phyloP scores from a whole-genome alignment of 305 asterid species.

The Fraxinus paxiana region DNA sequence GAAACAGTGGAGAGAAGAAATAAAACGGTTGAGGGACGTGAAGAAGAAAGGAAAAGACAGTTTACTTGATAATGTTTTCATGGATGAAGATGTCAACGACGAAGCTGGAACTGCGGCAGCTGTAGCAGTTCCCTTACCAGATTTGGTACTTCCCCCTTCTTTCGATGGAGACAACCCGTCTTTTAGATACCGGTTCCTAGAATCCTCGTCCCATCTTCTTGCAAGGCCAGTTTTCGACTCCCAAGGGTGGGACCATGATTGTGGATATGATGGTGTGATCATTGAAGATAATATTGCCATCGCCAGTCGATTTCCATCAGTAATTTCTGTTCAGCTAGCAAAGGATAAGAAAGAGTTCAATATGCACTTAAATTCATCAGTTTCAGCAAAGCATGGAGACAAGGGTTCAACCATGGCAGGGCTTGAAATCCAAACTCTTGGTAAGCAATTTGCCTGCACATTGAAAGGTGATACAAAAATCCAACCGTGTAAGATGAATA shows the following conservation, averaged over 20 bases:
- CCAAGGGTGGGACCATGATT: slow-evolving; percentile 43
- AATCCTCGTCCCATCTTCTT: slow-evolving; percentile 23
- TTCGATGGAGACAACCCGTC: slow-evolving; percentile 37
- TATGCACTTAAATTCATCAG: slow-evolving; percentile 34
- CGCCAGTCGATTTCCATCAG: slow-evolving; percentile 34
- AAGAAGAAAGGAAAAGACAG: slow-evolving; percentile 22
- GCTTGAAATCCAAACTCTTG: slow-evolving; percentile 27
- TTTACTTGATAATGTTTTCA: slow-evolving; percentile 10
- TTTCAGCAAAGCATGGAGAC: slow-evolving; percentile 31
- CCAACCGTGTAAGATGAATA: slow-evolving; percentile 23
- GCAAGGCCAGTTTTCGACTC: slow-evolving; percentile 33
- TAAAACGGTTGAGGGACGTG: slow-evolving; percentile 22
- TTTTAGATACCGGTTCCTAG: slow-evolving; percentile 27
- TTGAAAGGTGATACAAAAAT: slow-evolving; percentile 33
- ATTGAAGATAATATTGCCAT: slow-evolving; percentile 27
- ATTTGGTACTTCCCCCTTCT: slow-evolving; percentile 33
- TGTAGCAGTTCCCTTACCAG: slow-evolving; percentile 29
- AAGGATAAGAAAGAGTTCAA: slow-evolving; percentile 38
- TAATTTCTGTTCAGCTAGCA: slow-evolving; percentile 29
- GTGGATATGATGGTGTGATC: slow-evolving; percentile 35
- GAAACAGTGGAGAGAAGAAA: slow-evolving; percentile 33
- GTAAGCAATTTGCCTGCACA: slow-evolving; percentile 28
- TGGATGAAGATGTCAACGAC: slow-evolving; percentile 19
- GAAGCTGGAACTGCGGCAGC: slow-evolving; percentile 22
- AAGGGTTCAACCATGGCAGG: slow-evolving; percentile 35